These are phyloP conservation scores for Claviceps fusiformis DNA, from an alignment of 2,329 filamentous ascomycete species.

Conservation along the genomic window DNA sequence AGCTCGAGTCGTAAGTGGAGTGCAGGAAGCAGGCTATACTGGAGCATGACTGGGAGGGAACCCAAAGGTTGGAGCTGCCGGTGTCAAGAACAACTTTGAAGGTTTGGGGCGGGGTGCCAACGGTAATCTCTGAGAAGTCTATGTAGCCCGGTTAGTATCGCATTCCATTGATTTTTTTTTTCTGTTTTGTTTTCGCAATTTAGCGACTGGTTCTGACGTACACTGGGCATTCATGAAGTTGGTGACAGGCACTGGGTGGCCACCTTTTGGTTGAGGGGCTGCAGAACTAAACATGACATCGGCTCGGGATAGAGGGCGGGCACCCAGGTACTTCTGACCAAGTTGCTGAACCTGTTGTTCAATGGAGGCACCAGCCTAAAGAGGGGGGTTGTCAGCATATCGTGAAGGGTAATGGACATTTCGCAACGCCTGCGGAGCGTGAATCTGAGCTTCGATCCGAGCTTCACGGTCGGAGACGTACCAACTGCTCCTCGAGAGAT, in stretches of 20 bases:
- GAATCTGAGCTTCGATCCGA: neutral
- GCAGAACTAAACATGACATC: conserved; percentile 71
- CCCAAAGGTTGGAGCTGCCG: conserved; percentile 98
- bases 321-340: conserved; percentile 91
- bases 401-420: neutral
- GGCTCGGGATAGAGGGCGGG: conserved; percentile 51
- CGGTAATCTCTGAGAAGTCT: conserved; percentile 95
- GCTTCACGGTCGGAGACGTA: conserved; percentile 31
- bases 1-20: conserved; percentile 84
- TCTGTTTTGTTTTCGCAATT: neutral
- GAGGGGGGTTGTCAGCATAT: conserved; percentile 2
- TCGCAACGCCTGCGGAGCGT: neutral
- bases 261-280: conserved; percentile 48
- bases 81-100: conserved; percentile 99
- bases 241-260: conserved; percentile 75
- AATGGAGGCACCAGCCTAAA: conserved; percentile 62
- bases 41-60: conserved; percentile 76
- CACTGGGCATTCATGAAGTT: conserved; percentile 99
- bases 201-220: conserved; percentile 33
- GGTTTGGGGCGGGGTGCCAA: conserved; percentile 80
- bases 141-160: neutral
- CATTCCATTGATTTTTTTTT: neutral
- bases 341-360: conserved; percentile 69
- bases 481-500: conserved; percentile 80
- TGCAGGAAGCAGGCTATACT: conserved; percentile 98